A percentile compares a stretch with the other conserved stretches of the same genome.
Evolutionary conservation across 176 grass and related monocot species (phyloP).

Genomic region (Cocos nucifera): DNA sequence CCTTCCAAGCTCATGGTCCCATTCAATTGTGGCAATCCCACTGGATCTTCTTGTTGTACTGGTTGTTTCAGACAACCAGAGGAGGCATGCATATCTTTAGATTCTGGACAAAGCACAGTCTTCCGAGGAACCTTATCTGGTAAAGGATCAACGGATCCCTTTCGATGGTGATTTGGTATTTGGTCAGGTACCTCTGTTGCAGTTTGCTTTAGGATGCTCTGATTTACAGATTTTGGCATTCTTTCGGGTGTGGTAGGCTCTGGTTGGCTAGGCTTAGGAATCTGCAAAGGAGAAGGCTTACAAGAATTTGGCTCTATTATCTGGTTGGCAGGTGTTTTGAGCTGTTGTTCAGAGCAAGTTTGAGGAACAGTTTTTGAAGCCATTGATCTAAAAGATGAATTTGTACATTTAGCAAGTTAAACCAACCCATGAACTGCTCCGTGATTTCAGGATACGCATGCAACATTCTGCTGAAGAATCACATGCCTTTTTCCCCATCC

Average conservation of each 20-base stretch:
- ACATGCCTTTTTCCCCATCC: too few species aligned
- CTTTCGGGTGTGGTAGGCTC: constrained; percentile 3
- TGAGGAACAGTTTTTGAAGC: constrained; percentile 37
- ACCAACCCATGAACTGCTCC: background rate
- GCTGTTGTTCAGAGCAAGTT: constrained; percentile 4
- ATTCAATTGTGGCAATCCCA: background rate
- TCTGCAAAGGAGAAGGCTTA: constrained; percentile 26
- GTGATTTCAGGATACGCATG: background rate
- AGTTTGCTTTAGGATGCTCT: constrained; percentile 6
- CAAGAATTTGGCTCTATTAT: constrained; percentile 10
- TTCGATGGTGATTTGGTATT: constrained; percentile 15
- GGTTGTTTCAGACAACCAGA: background rate
- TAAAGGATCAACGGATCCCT: constrained; percentile 10
- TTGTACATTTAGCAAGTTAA: constrained; percentile 6
- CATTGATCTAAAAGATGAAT: constrained; percentile 10
- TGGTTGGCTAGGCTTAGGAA: constrained; percentile 17
- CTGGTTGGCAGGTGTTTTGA: constrained; percentile 9
- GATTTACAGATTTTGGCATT: background rate
- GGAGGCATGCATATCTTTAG: background rate
- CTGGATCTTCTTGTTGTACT: background rate
- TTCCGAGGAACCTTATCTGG: constrained; percentile 7
- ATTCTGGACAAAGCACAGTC: background rate
- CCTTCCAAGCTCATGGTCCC: constrained; percentile 4
- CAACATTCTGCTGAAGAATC: background rate
- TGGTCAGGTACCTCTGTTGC: constrained; percentile 1